Evolutionary conservation across 129 eudicot species (phyloP).

Genomic region (Heracleum sosnowskyi): DNA sequence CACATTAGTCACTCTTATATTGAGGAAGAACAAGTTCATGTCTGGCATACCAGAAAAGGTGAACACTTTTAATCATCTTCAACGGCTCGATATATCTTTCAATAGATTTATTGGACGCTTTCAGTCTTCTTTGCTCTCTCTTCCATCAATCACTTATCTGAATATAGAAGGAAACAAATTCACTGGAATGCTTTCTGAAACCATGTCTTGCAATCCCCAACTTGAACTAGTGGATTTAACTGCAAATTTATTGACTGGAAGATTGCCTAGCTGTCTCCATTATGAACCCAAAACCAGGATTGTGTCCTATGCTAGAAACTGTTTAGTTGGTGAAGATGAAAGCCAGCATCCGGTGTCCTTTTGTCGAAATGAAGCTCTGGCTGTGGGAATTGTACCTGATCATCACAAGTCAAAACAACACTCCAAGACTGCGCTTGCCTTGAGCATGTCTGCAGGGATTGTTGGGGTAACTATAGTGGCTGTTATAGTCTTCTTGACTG

Average conservation of each 20-base stretch:
- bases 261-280: slow-evolving; percentile 54
- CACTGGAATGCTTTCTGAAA: slow-evolving; percentile 64
- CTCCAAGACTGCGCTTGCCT: slow-evolving; percentile 37
- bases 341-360: slow-evolving; percentile 52
- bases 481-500: slow-evolving; percentile 27
- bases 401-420: slow-evolving; percentile 21
- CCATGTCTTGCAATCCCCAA: slow-evolving; percentile 41
- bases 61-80: slow-evolving; percentile 54
- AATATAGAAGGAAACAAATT: slow-evolving; percentile 58
- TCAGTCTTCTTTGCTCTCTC: slow-evolving; percentile 48
- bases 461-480: slow-evolving; percentile 39
- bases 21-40: slow-evolving; percentile 61
- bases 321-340: slow-evolving; percentile 41
- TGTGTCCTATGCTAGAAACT: slow-evolving; percentile 52
- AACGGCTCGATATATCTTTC: slow-evolving; percentile 55
- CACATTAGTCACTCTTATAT: slow-evolving; percentile 42
- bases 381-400: slow-evolving; percentile 69
- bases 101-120: slow-evolving; percentile 83
- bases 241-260: slow-evolving; percentile 66
- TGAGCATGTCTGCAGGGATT: slow-evolving; percentile 50
- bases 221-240: slow-evolving; percentile 63
- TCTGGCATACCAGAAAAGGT: slow-evolving; percentile 46
- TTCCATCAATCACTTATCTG: slow-evolving; percentile 61
- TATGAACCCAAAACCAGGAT: slow-evolving; percentile 29
- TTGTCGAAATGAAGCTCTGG: slow-evolving; percentile 80